A percentile compares a stretch with the other conserved stretches of the same genome.
phyloP scores from a whole-genome alignment of 331 rosid genomes.

The Stylosanthes scabra region DNA sequence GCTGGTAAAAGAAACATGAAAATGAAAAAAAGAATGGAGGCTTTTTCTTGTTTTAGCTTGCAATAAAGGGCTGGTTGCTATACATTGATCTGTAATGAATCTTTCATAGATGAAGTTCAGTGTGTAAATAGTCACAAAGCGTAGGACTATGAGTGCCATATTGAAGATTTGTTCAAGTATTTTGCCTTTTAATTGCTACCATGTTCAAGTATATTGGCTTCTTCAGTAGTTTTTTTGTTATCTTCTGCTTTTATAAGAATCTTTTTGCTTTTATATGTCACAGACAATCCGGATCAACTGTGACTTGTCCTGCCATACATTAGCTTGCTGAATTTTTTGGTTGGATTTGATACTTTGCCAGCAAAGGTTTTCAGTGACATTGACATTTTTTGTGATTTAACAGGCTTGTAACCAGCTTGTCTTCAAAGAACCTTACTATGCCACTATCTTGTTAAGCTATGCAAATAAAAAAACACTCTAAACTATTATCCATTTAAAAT shows the following conservation, averaged over 20 bases:
- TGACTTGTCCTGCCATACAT: too few species aligned
- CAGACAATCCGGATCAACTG: too few species aligned
- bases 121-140: slow-evolving; percentile 46
- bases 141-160: slow-evolving; percentile 35
- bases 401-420: too few species aligned
- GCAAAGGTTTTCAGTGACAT: too few species aligned
- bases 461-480: too few species aligned
- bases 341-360: too few species aligned
- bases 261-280: too few species aligned
- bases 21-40: not conserved
- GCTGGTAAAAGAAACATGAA: slow-evolving; percentile 8
- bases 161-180: slow-evolving; percentile 30
- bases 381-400: too few species aligned
- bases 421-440: too few species aligned
- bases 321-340: too few species aligned
- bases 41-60: slow-evolving; percentile 39
- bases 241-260: not conserved
- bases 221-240: not conserved
- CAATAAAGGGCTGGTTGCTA: slow-evolving; percentile 49
- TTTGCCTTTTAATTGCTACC: slow-evolving; percentile 35
- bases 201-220: slow-evolving; percentile 32
- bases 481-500: too few species aligned
- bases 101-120: slow-evolving; percentile 28
- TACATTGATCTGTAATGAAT: slow-evolving; percentile 31
- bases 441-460: too few species aligned